A percentile compares a stretch with the other conserved stretches of the same genome.
These are phyloP conservation scores for Malassezia nana DNA, from an alignment of 1,284 basidiomycete species.

Conservation along the genomic window DNA sequence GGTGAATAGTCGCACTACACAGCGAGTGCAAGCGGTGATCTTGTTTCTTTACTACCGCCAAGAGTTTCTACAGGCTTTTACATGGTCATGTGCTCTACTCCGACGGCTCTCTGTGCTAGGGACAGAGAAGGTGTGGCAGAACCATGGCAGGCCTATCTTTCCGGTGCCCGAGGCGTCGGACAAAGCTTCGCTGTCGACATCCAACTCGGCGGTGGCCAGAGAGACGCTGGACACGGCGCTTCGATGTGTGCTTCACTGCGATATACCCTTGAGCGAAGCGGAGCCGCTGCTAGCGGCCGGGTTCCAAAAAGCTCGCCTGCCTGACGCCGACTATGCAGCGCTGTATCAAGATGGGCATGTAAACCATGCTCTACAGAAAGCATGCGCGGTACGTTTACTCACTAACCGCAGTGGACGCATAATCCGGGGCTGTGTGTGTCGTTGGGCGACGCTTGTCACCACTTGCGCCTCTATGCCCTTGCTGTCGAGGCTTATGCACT, in stretches of 20 bases:
- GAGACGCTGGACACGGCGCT: slow-evolving; percentile 13
- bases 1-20: slow-evolving; percentile 4
- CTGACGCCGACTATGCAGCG: not conserved
- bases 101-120: slow-evolving; percentile 5
- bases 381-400: not conserved
- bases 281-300: slow-evolving; percentile 3
- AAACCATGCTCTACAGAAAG: not conserved
- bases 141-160: not conserved
- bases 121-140: not conserved
- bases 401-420: slow-evolving; percentile 11
- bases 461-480: not conserved
- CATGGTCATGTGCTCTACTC: slow-evolving; percentile 4
- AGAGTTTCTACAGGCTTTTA: slow-evolving; percentile 1
- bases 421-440: slow-evolving; percentile 6
- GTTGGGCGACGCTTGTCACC: slow-evolving; percentile 11
- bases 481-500: slow-evolving; percentile 14
- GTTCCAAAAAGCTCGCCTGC: not conserved
- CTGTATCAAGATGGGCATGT: not conserved
- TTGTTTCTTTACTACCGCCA: slow-evolving; percentile 1
- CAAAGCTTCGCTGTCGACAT: not conserved
- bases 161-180: not conserved
- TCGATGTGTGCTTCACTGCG: slow-evolving; percentile 1
- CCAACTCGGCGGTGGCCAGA: not conserved
- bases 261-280: not conserved
- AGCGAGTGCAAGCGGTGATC: slow-evolving; percentile 1